Evolutionary conservation across 2,329 filamentous ascomycete species (phyloP).

Genomic region (Penicillium sp.): DNA sequence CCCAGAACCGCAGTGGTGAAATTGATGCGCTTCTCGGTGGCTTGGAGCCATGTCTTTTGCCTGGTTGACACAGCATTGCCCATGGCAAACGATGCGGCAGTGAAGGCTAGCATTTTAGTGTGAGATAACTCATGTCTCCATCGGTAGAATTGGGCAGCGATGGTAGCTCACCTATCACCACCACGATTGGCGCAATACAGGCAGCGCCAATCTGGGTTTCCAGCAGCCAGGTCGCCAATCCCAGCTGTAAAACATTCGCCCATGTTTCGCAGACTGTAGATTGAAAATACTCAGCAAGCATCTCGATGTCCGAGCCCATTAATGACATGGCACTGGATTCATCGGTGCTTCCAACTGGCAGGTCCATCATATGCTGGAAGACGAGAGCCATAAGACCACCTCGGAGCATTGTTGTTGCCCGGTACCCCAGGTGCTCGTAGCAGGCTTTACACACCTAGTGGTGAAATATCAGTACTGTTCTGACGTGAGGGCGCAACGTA

Average conservation of each 20-base stretch:
- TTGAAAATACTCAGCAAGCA: constrained; percentile 23
- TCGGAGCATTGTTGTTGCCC: constrained; percentile 18
- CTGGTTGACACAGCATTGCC: constrained; percentile 17
- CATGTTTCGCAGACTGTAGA: constrained; percentile 30
- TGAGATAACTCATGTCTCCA: too few species aligned
- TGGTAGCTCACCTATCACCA: constrained; percentile 31
- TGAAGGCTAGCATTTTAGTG: too few species aligned
- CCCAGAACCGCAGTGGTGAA: constrained; percentile 41
- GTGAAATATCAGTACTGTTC: too few species aligned
- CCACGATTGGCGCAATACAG: constrained; percentile 32
- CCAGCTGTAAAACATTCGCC: constrained; percentile 37
- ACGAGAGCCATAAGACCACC: constrained; percentile 21
- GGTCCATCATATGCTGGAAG: constrained; percentile 20
- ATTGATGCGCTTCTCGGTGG: constrained; percentile 44
- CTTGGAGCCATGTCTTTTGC: constrained; percentile 43
- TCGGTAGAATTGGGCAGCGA: too few species aligned
- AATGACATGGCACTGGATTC: constrained; percentile 25
- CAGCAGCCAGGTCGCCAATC: constrained; percentile 34
- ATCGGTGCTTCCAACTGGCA: constrained; percentile 18
- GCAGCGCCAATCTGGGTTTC: constrained; percentile 32
- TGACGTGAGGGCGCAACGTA: too few species aligned
- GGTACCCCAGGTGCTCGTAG: too few species aligned
- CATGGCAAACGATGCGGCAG: constrained; percentile 12
- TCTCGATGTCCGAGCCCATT: constrained; percentile 23
- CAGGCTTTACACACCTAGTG: too few species aligned